Evolutionary conservation across 2,329 filamentous ascomycete species (phyloP).

Genomic region (Colletotrichum sansevieriae): DNA sequence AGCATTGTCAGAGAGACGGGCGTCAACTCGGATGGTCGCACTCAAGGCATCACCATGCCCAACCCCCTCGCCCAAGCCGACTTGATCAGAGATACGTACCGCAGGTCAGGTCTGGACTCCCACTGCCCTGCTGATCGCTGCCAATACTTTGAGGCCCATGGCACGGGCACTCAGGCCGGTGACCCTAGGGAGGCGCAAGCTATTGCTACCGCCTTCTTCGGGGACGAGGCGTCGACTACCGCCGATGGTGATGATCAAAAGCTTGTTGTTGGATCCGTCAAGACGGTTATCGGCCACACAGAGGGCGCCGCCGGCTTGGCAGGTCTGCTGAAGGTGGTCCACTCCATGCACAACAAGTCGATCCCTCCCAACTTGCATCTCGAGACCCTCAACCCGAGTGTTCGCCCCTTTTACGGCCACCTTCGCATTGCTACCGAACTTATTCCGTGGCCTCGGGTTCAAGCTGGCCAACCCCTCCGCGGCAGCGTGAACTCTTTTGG

Average conservation of each 20-base stretch:
- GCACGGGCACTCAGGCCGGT: constrained; percentile 54
- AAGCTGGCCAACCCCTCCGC: constrained; percentile 41
- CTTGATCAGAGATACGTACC: constrained; percentile 55
- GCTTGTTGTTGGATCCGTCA: constrained; percentile 47
- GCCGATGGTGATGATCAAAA: constrained; percentile 40
- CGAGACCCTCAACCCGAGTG: constrained; percentile 41
- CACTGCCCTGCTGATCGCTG: constrained; percentile 47
- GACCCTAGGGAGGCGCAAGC: constrained; percentile 47
- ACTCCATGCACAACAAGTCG: constrained; percentile 40
- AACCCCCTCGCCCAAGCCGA: constrained; percentile 51
- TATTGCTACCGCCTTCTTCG: constrained; percentile 47
- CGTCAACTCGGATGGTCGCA: constrained; percentile 56
- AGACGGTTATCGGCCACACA: constrained; percentile 44
- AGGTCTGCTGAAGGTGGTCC: constrained; percentile 42
- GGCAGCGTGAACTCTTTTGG: constrained; percentile 46
- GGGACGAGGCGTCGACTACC: constrained; percentile 44
- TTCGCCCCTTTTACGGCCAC: constrained; percentile 43
- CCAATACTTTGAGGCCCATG: constrained; percentile 61
- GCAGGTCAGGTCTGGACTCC: constrained; percentile 52
- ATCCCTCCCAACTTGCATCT: constrained; percentile 43
- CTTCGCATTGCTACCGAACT: constrained; percentile 47
- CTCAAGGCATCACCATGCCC: constrained; percentile 57
- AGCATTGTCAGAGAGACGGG: constrained; percentile 55
- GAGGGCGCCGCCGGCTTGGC: constrained; percentile 43
- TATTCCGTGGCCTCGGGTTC: constrained; percentile 45